phyloP scores from a whole-genome alignment of 2,329 filamentous ascomycete species.

The Sarocladiaceae sp. region DNA sequence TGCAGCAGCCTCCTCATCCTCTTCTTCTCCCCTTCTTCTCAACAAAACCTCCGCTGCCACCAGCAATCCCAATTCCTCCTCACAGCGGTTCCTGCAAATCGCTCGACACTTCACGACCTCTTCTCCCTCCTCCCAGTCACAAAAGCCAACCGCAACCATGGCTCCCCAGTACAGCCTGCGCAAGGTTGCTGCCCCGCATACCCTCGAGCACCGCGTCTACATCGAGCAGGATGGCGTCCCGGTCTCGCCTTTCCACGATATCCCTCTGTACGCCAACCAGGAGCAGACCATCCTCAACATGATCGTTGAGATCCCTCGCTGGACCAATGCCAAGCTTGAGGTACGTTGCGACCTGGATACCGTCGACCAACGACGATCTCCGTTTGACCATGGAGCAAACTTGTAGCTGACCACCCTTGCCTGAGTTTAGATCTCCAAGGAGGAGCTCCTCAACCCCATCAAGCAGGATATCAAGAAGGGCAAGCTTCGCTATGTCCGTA shows the following conservation, averaged over 20 bases:
- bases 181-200: conserved; percentile 86
- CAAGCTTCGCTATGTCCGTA: conserved; percentile 98
- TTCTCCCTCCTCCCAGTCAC: conserved; percentile 36
- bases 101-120: conserved; percentile 17
- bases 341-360: conserved; percentile 53
- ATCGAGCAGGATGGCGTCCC: conserved; percentile 95
- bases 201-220: conserved; percentile 94
- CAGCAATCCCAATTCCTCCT: conserved; percentile 17
- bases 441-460: conserved; percentile 96
- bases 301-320: conserved; percentile 98
- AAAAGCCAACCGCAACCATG: conserved; percentile 40
- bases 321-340: conserved; percentile 99
- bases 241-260: conserved; percentile 95
- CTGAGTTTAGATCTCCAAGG: conserved; percentile 82
- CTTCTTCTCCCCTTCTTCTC: conserved; percentile 15
- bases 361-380: too few species aligned
- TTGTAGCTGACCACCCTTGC: not conserved
- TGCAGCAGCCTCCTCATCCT: not conserved
- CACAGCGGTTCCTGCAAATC: conserved; percentile 7
- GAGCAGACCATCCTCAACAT: conserved; percentile 97
- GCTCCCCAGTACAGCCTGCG: conserved; percentile 66
- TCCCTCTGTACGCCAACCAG: conserved; percentile 94
- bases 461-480: conserved; percentile 99
- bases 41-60: conserved; percentile 5
- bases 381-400: too few species aligned